Conservation (phyloP, 2,329 filamentous ascomycete genomes). For the Graphiopsis chlorocephala region DNA sequence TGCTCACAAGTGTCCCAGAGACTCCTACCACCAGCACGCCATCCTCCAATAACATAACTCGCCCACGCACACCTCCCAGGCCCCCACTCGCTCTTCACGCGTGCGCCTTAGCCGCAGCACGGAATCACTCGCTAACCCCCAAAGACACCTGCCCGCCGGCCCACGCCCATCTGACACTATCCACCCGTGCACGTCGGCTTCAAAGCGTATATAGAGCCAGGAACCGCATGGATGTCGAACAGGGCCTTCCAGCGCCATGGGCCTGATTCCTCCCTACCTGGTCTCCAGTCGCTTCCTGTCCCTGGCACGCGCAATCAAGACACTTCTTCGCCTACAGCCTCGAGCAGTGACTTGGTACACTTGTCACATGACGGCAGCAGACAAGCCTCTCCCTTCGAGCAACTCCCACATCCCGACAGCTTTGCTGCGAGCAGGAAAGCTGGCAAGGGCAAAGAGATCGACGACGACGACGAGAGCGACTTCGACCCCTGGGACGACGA, state of each 20-base stretch:
- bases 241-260: slow-evolving; percentile 18
- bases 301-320: slow-evolving; percentile 9
- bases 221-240: slow-evolving; percentile 30
- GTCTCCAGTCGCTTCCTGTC: slow-evolving; percentile 9
- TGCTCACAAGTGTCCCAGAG: not conserved
- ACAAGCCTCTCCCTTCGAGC: slow-evolving; percentile 30
- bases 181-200: not conserved
- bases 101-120: slow-evolving; percentile 11
- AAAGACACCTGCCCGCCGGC: slow-evolving; percentile 9
- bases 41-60: slow-evolving; percentile 16
- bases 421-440: not conserved
- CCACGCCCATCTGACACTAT: slow-evolving; percentile 11
- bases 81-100: slow-evolving; percentile 10
- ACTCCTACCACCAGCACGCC: slow-evolving; percentile 6
- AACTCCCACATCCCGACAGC: slow-evolving; percentile 27
- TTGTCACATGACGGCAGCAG: slow-evolving; percentile 31
- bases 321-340: slow-evolving; percentile 22
- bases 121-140: not conserved
- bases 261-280: slow-evolving; percentile 17
- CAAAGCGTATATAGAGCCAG: not conserved
- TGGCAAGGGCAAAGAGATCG: slow-evolving; percentile 17
- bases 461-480: slow-evolving; percentile 35
- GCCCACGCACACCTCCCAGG: slow-evolving; percentile 1
- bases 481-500: slow-evolving; percentile 48
- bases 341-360: slow-evolving; percentile 31